Base-by-base conservation (phyloP, 441 rosid species). In the Gossypium schwendimanii region DNA sequence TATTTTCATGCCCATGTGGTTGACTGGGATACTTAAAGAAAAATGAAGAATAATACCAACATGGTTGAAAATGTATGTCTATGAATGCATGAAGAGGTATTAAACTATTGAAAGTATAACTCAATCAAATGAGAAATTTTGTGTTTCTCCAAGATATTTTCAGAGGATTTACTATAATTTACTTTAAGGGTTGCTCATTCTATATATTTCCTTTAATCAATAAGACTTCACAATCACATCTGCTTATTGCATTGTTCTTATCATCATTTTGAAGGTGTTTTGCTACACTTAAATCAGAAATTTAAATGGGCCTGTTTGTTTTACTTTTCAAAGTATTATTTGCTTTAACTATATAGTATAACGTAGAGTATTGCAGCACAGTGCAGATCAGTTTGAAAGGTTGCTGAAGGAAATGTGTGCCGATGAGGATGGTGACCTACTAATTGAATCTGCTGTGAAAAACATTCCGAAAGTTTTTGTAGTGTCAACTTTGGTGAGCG, bases 381-480 rank as follows among this genome's bases (percentile, higher is more conserved):
- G 96, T 82, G 97, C 98, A 85, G 92, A 93, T 74, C 93, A 95
- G 81, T 95, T 95, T 41, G 98, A 95, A 87, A 91, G 91, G 77
- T 81, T 95, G 81, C 80, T 95, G 75, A 95, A 93, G 80, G 99
- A 95, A 85, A 89, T 95, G 98, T 95, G 99, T 83, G 88, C 93
- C 63, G 95, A 93, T 81, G 98, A 90, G 81, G 95, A 95, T 78
- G 98, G 99, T 33, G 92, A 95, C 79, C 84, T 93, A 31, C 78
- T 95, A 77, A 95, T 95, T 82, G 99, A 95, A 76, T 91, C 96
- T 62, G 91, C 99, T 5, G 96, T 93, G 66, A 95, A 91, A 82
- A 87, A 84, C 79, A 81, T 83, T 81, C 99, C 98, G 44, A 95
- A 95, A 85, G 99, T 95, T 53, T 95, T 95, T 83, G 87, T 87